phyloP scores from a whole-genome alignment of 345 rosid species.

The Sisymbrium irio region DNA sequence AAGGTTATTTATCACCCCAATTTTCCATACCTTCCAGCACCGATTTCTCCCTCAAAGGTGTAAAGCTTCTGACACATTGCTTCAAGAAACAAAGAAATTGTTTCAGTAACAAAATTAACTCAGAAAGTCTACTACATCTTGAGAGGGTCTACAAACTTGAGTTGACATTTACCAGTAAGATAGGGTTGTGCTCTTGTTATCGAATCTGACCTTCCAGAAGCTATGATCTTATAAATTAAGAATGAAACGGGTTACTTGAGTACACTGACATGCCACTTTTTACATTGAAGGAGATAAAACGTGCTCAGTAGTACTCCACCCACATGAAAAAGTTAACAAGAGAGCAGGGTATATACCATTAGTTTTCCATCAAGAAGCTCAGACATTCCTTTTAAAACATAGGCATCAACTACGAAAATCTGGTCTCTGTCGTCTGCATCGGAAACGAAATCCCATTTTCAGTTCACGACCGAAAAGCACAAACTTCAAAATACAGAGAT shows the following conservation, averaged over 20 bases:
- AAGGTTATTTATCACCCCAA: constrained; percentile 19
- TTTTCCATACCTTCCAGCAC: constrained; percentile 74
- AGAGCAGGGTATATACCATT: constrained; percentile 46
- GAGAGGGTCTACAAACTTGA: constrained; percentile 17
- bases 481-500: constrained; percentile 8
- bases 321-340: constrained; percentile 5
- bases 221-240: constrained; percentile 47
- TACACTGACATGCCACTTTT: neutral
- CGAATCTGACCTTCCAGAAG: constrained; percentile 80
- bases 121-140: constrained; percentile 12
- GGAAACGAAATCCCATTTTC: constrained; percentile 11
- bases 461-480: constrained; percentile 5
- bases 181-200: constrained; percentile 65
- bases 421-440: constrained; percentile 54
- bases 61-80: constrained; percentile 76
- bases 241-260: constrained; percentile 17
- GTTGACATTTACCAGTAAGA: constrained; percentile 60
- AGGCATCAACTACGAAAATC: constrained; percentile 58
- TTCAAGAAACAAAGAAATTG: constrained; percentile 33
- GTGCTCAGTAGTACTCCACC: neutral
- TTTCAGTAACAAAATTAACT: constrained; percentile 5
- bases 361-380: constrained; percentile 59
- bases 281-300: constrained; percentile 11
- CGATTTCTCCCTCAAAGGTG: constrained; percentile 70
- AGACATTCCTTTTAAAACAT: constrained; percentile 61